phyloP scores from a whole-genome alignment of 169 alveolate genomes.

The Plasmodium vinckei region DNA sequence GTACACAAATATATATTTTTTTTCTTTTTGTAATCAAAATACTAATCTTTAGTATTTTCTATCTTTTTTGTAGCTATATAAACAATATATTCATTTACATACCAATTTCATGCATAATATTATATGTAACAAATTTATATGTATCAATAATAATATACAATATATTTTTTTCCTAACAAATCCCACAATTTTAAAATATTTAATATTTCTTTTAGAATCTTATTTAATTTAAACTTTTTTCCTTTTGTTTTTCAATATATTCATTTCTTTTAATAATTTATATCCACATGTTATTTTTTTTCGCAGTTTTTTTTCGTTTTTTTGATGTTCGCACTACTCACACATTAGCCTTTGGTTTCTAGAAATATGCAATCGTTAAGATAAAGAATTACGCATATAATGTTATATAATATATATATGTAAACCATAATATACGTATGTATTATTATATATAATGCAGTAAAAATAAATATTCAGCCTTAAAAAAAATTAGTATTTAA shows the following conservation, averaged over 20 bases:
- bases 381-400: background rate
- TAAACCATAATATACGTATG: background rate
- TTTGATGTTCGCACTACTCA: conserved; percentile 22
- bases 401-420: background rate
- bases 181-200: background rate
- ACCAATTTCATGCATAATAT: background rate
- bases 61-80: background rate
- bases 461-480: background rate
- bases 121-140: background rate
- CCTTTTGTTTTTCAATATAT: background rate
- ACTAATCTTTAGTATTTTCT: conserved; percentile 6
- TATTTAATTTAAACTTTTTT: background rate
- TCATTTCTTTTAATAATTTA: background rate
- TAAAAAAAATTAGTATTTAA: background rate
- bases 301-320: conserved; percentile 8
- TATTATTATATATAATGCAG: background rate
- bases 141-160: background rate
- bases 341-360: conserved; percentile 16
- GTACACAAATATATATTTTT: background rate
- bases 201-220: background rate
- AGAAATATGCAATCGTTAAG: background rate
- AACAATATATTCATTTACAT: background rate
- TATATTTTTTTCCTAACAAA: background rate
- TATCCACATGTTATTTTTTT: background rate
- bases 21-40: background rate